phyloP scores from a whole-genome alignment of 345 rosid species.

The Gossypium stocksii region DNA sequence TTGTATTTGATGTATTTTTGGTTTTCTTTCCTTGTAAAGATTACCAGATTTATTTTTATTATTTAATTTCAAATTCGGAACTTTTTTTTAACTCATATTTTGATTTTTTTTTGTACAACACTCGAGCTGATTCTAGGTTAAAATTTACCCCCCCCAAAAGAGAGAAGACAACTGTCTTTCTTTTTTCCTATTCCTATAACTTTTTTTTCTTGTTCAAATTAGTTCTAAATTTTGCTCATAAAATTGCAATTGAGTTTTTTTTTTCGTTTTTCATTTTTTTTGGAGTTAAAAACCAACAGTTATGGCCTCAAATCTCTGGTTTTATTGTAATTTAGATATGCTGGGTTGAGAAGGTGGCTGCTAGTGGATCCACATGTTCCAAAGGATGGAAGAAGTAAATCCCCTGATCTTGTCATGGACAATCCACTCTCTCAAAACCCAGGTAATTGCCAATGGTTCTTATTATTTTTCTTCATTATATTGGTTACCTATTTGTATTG shows the following conservation, averaged over 20 bases:
- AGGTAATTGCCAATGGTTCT: conserved; percentile 39
- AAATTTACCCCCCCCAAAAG: neutral
- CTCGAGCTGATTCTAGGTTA: conserved; percentile 7
- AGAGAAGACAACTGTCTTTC: neutral
- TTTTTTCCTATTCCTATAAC: neutral
- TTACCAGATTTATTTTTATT: neutral
- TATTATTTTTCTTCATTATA: neutral
- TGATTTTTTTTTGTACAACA: neutral
- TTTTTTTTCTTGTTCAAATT: neutral
- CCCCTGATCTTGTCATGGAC: conserved; percentile 54
- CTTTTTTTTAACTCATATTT: neutral
- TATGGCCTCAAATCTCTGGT: neutral
- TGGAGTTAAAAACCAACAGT: neutral
- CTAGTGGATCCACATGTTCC: conserved; percentile 71
- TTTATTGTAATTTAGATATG: conserved; percentile 51
- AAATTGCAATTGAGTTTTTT: neutral
- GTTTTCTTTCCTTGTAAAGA: neutral
- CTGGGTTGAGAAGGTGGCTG: conserved; percentile 68
- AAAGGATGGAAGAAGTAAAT: conserved; percentile 48
- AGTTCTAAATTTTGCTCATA: neutral
- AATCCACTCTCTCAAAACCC: conserved; percentile 97
- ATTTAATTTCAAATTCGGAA: neutral
- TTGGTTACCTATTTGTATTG: neutral
- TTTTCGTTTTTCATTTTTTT: no score
- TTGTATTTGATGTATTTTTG: neutral